A percentile compares a stretch with the other conserved stretches of the same genome.
phyloP scores from a whole-genome alignment of 1,284 basidiomycete species.

The Malassezia sp. region DNA sequence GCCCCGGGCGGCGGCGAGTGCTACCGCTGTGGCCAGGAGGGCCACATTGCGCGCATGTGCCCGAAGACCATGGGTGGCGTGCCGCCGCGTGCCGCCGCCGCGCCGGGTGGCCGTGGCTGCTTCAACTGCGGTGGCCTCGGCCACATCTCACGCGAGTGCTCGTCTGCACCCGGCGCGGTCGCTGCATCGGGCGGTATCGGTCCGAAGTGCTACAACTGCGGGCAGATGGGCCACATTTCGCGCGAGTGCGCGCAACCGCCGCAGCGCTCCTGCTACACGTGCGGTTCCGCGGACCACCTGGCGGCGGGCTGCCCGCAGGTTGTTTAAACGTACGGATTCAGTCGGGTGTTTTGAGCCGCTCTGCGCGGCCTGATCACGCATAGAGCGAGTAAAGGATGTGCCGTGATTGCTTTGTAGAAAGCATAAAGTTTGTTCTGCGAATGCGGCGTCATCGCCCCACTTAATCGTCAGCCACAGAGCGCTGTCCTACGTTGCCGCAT shows the following conservation, averaged over 20 bases:
- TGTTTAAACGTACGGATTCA: neutral
- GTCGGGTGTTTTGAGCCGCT: neutral
- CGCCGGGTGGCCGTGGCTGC: conserved; percentile 29
- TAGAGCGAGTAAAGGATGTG: neutral
- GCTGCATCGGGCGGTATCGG: conserved; percentile 11
- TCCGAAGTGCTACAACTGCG: conserved; percentile 43
- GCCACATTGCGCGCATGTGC: conserved; percentile 40
- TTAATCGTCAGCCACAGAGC: no score
- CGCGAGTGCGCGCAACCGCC: conserved; percentile 37
- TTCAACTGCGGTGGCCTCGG: conserved; percentile 43
- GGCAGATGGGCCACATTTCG: conserved; percentile 36
- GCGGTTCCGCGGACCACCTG: conserved; percentile 13
- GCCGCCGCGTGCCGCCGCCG: conserved; percentile 14
- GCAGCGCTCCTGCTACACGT: conserved; percentile 37
- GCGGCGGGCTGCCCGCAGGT: conserved; percentile 14
- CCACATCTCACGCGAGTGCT: conserved; percentile 40
- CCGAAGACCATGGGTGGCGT: conserved; percentile 24
- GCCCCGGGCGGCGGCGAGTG: conserved; percentile 31
- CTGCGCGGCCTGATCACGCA: no score
- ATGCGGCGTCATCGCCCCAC: no score
- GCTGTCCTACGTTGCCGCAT: no score
- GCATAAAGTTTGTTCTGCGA: neutral
- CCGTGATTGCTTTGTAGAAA: neutral
- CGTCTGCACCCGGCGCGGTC: conserved; percentile 26
- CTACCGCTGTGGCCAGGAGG: conserved; percentile 27